Conservation (phyloP, 257 asterid genomes). For the Coffea eugenioides region DNA sequence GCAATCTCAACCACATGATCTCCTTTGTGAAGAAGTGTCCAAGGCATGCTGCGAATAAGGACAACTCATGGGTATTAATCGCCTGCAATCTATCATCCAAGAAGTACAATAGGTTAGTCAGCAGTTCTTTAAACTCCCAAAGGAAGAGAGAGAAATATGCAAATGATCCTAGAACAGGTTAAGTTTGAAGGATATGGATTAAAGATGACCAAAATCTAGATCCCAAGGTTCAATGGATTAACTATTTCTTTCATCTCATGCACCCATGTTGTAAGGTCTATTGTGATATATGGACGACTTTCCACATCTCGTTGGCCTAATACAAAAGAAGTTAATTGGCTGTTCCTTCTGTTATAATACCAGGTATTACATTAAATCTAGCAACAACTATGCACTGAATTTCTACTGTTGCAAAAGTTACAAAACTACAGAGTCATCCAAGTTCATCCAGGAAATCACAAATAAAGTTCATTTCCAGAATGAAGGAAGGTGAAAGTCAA, state of each 20-base stretch:
- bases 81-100: not conserved
- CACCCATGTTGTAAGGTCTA: not conserved
- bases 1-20: not conserved
- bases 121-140: conserved; percentile 8
- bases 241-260: conserved; percentile 11
- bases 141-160: conserved; percentile 3
- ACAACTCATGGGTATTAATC: not conserved
- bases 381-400: not conserved
- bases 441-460: not conserved
- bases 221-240: conserved; percentile 2
- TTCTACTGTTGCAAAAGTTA: not conserved
- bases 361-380: no score
- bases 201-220: not conserved
- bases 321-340: not conserved
- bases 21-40: not conserved
- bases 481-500: not conserved
- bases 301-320: not conserved
- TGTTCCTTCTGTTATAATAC: not conserved
- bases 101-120: not conserved
- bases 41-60: conserved; percentile 8
- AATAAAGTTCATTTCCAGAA: not conserved
- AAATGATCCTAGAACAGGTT: conserved; percentile 6
- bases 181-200: conserved; percentile 8
- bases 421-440: not conserved
- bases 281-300: not conserved